Percentiles rank a stretch among this genome's conserved stretches.
Conservation (phyloP, 805 yeast species). For the Naumovozyma baii region DNA sequence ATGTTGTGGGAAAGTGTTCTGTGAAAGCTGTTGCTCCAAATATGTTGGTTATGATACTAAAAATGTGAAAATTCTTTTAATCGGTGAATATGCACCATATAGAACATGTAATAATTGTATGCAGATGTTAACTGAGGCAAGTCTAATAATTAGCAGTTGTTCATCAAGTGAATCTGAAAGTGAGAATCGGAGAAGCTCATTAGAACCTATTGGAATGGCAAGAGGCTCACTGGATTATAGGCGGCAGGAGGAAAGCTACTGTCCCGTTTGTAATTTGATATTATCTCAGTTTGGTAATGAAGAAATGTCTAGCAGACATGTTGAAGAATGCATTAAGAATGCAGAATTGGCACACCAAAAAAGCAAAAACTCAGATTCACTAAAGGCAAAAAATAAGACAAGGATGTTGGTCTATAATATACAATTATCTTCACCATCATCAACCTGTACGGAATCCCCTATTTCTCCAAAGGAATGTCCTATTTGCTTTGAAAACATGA, state of each 20-base stretch:
- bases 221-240: too few species aligned
- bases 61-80: slow-evolving; percentile 21
- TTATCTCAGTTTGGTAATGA: slow-evolving; percentile 11
- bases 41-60: slow-evolving; percentile 23
- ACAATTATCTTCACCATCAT: slow-evolving; percentile 9
- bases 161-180: neutral
- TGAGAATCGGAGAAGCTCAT: too few species aligned
- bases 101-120: slow-evolving; percentile 52
- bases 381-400: slow-evolving; percentile 37
- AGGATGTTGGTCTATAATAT: slow-evolving; percentile 74
- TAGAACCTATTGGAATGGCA: too few species aligned
- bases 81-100: slow-evolving; percentile 33
- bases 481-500: slow-evolving; percentile 83
- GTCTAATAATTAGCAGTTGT: slow-evolving; percentile 1
- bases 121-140: slow-evolving; percentile 11
- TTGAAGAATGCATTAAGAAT: slow-evolving; percentile 52
- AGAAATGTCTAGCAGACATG: slow-evolving; percentile 48
- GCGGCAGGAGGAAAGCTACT: slow-evolving; percentile 28
- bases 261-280: slow-evolving; percentile 34
- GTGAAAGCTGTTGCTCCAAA: slow-evolving; percentile 31
- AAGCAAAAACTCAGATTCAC: slow-evolving; percentile 30
- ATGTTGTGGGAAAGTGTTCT: slow-evolving; percentile 56
- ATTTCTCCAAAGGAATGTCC: slow-evolving; percentile 56
- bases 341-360: slow-evolving; percentile 38
- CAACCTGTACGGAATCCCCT: neutral